Conservation (phyloP, 2,329 filamentous ascomycete species). For the Monosporascus sp. region DNA sequence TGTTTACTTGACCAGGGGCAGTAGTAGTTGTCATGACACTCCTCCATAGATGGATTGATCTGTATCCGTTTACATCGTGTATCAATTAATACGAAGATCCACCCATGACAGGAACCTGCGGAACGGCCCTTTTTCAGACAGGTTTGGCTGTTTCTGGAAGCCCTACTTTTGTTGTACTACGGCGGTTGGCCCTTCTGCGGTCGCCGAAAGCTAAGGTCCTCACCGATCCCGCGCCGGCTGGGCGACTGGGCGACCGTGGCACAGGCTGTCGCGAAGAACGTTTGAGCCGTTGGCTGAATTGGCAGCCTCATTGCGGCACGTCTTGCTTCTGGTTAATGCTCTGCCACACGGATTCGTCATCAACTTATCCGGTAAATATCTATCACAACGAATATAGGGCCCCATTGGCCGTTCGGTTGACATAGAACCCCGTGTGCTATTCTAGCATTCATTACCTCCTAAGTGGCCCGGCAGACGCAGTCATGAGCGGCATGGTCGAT, state of each 20-base stretch:
- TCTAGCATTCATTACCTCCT: neutral
- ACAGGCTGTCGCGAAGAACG: constrained; percentile 2
- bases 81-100: neutral
- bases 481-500: neutral
- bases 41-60: constrained; percentile 2
- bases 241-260: constrained; percentile 1
- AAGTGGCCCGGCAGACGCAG: neutral
- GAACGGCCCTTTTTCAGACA: neutral
- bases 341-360: neutral
- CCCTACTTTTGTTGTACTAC: neutral
- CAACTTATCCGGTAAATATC: too few species aligned
- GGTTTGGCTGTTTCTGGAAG: too few species aligned
- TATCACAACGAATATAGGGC: neutral
- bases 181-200: neutral
- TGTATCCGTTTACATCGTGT: neutral
- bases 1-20: constrained; percentile 8
- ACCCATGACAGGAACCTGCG: neutral
- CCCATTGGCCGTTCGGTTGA: too few species aligned
- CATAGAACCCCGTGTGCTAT: neutral
- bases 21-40: constrained; percentile 7
- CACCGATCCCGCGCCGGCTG: neutral
- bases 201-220: neutral
- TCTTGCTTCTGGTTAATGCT: neutral
- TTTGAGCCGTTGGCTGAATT: neutral
- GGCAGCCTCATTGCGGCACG: neutral